phyloP scores from a whole-genome alignment of 2,329 filamentous ascomycete species.

The Coleophoma eucalyptorum region DNA sequence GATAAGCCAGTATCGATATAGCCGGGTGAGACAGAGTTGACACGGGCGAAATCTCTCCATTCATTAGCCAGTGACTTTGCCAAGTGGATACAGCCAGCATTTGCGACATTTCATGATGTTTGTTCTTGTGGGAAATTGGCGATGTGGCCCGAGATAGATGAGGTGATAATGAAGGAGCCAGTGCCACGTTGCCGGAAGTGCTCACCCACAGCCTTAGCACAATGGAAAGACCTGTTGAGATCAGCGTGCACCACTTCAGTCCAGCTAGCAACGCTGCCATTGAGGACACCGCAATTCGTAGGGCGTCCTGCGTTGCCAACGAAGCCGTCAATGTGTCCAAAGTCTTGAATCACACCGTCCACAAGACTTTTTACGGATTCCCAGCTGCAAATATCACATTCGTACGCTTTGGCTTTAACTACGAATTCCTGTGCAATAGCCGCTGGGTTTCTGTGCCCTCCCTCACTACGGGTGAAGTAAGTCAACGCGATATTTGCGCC shows the following conservation, averaged over 20 bases:
- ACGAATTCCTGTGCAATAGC: slow-evolving; percentile 51
- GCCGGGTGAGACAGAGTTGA: slow-evolving; percentile 65
- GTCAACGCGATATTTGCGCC: slow-evolving; percentile 64
- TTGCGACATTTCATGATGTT: slow-evolving; percentile 60
- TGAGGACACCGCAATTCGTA: slow-evolving; percentile 63
- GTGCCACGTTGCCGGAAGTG: slow-evolving; percentile 64
- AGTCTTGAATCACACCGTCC: slow-evolving; percentile 60
- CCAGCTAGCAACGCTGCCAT: slow-evolving; percentile 65
- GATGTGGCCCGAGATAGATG: slow-evolving; percentile 55
- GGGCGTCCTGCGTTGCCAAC: slow-evolving; percentile 70
- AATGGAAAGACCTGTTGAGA: slow-evolving; percentile 61
- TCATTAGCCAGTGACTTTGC: slow-evolving; percentile 63
- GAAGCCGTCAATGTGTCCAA: slow-evolving; percentile 65
- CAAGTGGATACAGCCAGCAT: slow-evolving; percentile 64
- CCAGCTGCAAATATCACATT: slow-evolving; percentile 56
- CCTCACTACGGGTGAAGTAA: slow-evolving; percentile 56
- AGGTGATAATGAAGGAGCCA: slow-evolving; percentile 62
- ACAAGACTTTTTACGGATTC: slow-evolving; percentile 50
- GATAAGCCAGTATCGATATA: slow-evolving; percentile 66
- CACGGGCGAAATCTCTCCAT: slow-evolving; percentile 66
- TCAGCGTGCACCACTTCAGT: slow-evolving; percentile 62
- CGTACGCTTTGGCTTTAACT: slow-evolving; percentile 65
- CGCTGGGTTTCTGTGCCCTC: slow-evolving; percentile 58
- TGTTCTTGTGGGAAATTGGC: slow-evolving; percentile 60
- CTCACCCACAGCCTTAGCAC: slow-evolving; percentile 62